A percentile compares a stretch with the other conserved stretches of the same genome.
Evolutionary conservation across 2,329 filamentous ascomycete species (phyloP).

Genomic region (Dactylella cylindrospora): DNA sequence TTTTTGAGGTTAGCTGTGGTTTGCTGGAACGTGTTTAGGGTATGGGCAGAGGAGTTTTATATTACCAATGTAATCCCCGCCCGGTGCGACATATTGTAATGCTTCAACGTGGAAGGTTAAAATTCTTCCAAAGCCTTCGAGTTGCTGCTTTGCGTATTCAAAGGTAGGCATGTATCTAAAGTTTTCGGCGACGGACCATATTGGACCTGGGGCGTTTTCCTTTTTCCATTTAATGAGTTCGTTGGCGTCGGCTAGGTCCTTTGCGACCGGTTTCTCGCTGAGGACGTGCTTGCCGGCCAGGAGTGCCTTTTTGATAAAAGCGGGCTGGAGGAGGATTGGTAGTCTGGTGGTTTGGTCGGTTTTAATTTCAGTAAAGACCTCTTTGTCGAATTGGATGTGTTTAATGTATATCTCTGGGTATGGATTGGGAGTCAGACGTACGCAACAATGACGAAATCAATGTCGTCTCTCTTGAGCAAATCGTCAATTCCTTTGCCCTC

Average conservation of each 20-base stretch:
- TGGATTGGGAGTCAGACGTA: conserved; percentile 46
- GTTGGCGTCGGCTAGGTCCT: conserved; percentile 59
- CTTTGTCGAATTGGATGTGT: not conserved
- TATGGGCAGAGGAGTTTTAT: not conserved
- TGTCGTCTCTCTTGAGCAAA: conserved; percentile 60
- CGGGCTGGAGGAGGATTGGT: conserved; percentile 64
- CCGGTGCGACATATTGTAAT: conserved; percentile 55
- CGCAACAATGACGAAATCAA: conserved; percentile 61
- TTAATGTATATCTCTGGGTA: not conserved
- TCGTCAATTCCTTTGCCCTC: conserved; percentile 57
- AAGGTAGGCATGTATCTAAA: conserved; percentile 65
- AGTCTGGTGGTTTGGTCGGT: conserved; percentile 55
- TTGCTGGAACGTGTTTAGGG: not conserved
- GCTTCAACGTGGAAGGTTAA: conserved; percentile 59
- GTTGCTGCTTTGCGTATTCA: conserved; percentile 57
- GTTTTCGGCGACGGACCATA: conserved; percentile 70
- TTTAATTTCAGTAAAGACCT: not conserved
- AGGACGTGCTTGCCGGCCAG: conserved; percentile 70
- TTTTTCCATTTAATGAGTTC: conserved; percentile 58
- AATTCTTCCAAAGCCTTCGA: conserved; percentile 59
- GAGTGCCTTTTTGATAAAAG: conserved; percentile 62
- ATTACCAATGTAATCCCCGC: conserved; percentile 56
- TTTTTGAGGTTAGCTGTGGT: not conserved
- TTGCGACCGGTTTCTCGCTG: conserved; percentile 68
- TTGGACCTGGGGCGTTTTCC: conserved; percentile 50